Base-by-base conservation (phyloP, 768 basidiomycete species). In the Vararia minispora region DNA sequence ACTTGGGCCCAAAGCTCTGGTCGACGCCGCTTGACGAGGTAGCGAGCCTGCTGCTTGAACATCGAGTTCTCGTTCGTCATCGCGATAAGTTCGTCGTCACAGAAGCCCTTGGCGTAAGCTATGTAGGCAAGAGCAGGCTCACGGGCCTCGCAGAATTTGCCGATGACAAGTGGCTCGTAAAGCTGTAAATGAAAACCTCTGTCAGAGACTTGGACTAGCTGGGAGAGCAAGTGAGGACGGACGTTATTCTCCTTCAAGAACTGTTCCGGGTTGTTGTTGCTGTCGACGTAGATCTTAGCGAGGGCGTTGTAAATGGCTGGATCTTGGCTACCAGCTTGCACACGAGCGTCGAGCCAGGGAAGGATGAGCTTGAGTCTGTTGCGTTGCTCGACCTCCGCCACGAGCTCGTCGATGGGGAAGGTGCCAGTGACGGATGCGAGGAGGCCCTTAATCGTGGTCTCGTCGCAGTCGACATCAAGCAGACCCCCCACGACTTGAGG, bases 211-310 rank as follows among this genome's bases (percentile, higher is more conserved):
- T 18, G 28, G 22, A 34, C 2, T 24, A 22, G 24, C 37, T 17
- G 20, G 5, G 18, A 43, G 18, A 28, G 38, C 25, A 9, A 11
- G 14, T 9, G 18, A 22, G 13, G 14, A 63, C 87, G 37, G 54
- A 92, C 86, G 57, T 97, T 97, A 63, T 98, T 99, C 57, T 98
- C 95, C 66, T 97, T 98, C 55, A 99, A 66, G 78, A 99, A 99
- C 18, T 78, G 64, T 58, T 98, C 94, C 2, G 95, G 95, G 60
- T 98, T 98, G 70, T 78, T 94, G 64, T 99, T 99, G 55, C 88
- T 91, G 63, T 99, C 95, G 48, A 99, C 97, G 52, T 87, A 82
- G 55, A 99, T 98, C 71, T 99, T 99, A 39, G 95, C 95, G 46
- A 98, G 69, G 17, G 95, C 95, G 52, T 99, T 99, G 78, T 81